Conservation (phyloP, 2,329 filamentous ascomycete species). For the Cadophora luteo-olivacea region DNA sequence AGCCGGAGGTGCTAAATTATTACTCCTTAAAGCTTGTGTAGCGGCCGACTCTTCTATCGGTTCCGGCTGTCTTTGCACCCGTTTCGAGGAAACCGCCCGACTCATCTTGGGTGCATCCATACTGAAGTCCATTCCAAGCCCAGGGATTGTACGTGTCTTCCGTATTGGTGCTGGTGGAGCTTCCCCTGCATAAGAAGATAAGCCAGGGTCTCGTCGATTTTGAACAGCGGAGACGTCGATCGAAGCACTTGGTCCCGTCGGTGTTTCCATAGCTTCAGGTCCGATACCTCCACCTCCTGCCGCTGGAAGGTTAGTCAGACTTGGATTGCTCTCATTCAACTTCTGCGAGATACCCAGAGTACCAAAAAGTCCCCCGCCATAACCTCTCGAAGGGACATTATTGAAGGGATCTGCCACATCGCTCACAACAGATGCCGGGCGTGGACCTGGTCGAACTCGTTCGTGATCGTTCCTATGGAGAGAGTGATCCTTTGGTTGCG, state of each 20-base stretch:
- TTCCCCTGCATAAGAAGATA: slow-evolving; percentile 46
- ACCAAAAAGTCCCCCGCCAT: slow-evolving; percentile 43
- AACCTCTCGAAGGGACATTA: slow-evolving; percentile 39
- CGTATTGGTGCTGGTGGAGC: slow-evolving; percentile 55
- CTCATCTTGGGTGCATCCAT: slow-evolving; percentile 46
- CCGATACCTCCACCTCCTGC: slow-evolving; percentile 43
- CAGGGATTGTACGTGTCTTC: slow-evolving; percentile 43
- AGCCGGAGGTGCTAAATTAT: slow-evolving; percentile 42
- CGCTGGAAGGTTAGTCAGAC: slow-evolving; percentile 44
- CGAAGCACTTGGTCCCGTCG: slow-evolving; percentile 55
- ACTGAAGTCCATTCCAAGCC: slow-evolving; percentile 45
- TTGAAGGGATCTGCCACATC: slow-evolving; percentile 46
- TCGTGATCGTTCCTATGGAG: slow-evolving; percentile 36
- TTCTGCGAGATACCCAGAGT: slow-evolving; percentile 43
- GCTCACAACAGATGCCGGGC: slow-evolving; percentile 36
- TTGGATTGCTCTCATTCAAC: slow-evolving; percentile 46
- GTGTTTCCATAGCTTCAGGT: slow-evolving; percentile 69
- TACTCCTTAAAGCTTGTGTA: slow-evolving; percentile 36
- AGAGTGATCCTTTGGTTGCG: slow-evolving; percentile 34
- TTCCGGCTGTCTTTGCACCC: slow-evolving; percentile 41
- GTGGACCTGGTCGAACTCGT: slow-evolving; percentile 36
- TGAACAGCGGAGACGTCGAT: slow-evolving; percentile 45
- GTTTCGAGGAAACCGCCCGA: slow-evolving; percentile 43
- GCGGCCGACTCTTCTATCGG: slow-evolving; percentile 41
- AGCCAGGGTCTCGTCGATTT: slow-evolving; percentile 39